These are phyloP conservation scores for Pichia deserticola DNA, from an alignment of 805 yeast genomes.

Conservation along the genomic window DNA sequence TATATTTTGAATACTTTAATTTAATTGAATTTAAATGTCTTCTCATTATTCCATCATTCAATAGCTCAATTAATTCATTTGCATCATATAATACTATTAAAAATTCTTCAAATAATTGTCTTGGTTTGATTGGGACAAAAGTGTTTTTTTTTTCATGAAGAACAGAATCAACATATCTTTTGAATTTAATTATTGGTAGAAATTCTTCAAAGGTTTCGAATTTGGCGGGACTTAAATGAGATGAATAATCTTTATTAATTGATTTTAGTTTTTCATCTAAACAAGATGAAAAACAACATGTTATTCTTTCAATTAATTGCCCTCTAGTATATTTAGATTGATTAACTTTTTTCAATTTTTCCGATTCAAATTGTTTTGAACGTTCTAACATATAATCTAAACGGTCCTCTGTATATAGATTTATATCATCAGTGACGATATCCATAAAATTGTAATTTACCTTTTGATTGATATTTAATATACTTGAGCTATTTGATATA, in stretches of 20 bases:
- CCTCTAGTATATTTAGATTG: constrained; percentile 37
- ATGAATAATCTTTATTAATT: not conserved
- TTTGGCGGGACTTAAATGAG: not conserved
- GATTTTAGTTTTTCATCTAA: not conserved
- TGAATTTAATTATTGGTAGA: constrained; percentile 45
- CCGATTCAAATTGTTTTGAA: constrained; percentile 14
- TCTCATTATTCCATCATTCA: constrained; percentile 23
- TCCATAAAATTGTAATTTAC: not conserved
- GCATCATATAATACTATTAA: constrained; percentile 41
- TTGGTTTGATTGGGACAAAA: constrained; percentile 45
- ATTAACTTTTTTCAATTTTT: constrained; percentile 27
- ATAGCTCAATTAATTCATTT: constrained; percentile 32
- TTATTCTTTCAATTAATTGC: constrained; percentile 45
- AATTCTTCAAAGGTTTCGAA: constrained; percentile 16
- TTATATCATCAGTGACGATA: constrained; percentile 1
- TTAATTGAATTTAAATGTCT: constrained; percentile 18
- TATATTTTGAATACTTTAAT: constrained; percentile 19
- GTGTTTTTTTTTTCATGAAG: constrained; percentile 43
- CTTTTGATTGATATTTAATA: not conserved
- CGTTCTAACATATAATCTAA: constrained; percentile 17
- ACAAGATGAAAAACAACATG: constrained; percentile 10
- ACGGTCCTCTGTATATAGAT: constrained; percentile 10
- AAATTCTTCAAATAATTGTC: constrained; percentile 36
- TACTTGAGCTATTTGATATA: not conserved
- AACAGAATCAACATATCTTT: constrained; percentile 38